Conservation (phyloP, 331 rosid species). For the Telfairia occidentalis region DNA sequence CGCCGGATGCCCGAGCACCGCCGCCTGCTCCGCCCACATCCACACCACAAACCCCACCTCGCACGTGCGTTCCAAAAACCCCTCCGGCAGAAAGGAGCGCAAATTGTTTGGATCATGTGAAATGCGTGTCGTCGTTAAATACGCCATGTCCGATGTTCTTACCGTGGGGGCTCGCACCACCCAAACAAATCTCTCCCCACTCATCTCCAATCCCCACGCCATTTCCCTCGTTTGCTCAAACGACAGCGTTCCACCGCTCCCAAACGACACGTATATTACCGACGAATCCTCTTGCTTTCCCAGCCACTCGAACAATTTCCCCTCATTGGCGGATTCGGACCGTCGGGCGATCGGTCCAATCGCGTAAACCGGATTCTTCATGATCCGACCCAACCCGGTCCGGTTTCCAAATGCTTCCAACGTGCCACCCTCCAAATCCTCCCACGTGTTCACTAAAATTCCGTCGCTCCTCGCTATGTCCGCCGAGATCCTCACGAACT, state of each 20-base stretch:
- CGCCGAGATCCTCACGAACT: background rate
- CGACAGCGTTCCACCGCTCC: constrained; percentile 28
- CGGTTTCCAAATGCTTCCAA: constrained; percentile 22
- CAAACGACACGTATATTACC: constrained; percentile 26
- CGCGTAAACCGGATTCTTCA: constrained; percentile 19
- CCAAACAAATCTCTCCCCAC: constrained; percentile 28
- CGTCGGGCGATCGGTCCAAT: constrained; percentile 31
- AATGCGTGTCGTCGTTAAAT: too few relatives aligned
- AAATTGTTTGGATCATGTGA: too few relatives aligned
- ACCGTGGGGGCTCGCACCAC: constrained; percentile 21
- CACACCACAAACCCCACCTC: constrained; percentile 15
- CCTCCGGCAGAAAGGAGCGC: too few relatives aligned
- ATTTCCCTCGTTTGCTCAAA: constrained; percentile 20
- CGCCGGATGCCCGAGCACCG: constrained; percentile 16
- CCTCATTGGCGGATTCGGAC: background rate
- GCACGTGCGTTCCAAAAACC: constrained; percentile 16
- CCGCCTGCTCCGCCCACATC: constrained; percentile 26
- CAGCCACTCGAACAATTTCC: constrained; percentile 24
- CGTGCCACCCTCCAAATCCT: constrained; percentile 15
- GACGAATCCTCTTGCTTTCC: constrained; percentile 17
- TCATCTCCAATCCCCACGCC: constrained; percentile 28
- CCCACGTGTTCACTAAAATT: constrained; percentile 40
- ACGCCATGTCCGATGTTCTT: too few relatives aligned
- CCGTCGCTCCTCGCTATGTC: constrained; percentile 23
- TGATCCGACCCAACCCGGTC: constrained; percentile 8